phyloP scores from a whole-genome alignment of 1,139 yeast species.

The Yarrowia galli region DNA sequence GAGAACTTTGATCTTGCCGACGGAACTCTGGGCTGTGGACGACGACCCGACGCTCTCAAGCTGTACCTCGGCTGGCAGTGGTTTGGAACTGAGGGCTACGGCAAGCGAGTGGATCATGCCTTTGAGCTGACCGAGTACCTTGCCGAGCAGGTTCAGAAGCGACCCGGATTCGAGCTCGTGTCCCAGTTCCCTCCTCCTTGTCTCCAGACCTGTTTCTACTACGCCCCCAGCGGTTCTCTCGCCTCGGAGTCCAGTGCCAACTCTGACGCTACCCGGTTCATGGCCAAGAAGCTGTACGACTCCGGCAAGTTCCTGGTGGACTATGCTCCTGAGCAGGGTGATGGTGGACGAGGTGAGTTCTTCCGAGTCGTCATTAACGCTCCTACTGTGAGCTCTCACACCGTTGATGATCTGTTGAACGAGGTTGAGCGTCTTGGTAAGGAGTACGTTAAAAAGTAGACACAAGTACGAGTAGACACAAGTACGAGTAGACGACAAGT shows the following conservation, averaged over 20 bases:
- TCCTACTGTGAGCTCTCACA: slow-evolving; percentile 59
- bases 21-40: slow-evolving; percentile 93
- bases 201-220: slow-evolving; percentile 84
- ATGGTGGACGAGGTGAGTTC: slow-evolving; percentile 70
- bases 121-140: slow-evolving; percentile 68
- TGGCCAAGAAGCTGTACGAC: slow-evolving; percentile 67
- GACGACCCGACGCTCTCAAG: slow-evolving; percentile 83
- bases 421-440: slow-evolving; percentile 50
- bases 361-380: slow-evolving; percentile 86
- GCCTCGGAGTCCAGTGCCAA: slow-evolving; percentile 52
- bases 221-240: slow-evolving; percentile 56
- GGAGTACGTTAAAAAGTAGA: slow-evolving; percentile 9
- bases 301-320: slow-evolving; percentile 76
- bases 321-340: slow-evolving; percentile 69
- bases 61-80: slow-evolving; percentile 82
- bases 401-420: slow-evolving; percentile 55
- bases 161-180: slow-evolving; percentile 60
- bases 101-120: slow-evolving; percentile 73
- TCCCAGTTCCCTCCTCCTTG: slow-evolving; percentile 72
- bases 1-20: slow-evolving; percentile 83
- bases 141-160: slow-evolving; percentile 54
- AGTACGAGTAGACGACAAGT: too few relatives aligned
- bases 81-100: slow-evolving; percentile 67
- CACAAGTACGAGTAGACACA: too few relatives aligned
- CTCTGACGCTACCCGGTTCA: slow-evolving; percentile 67